phyloP scores from a whole-genome alignment of 2,329 filamentous ascomycete genomes.

The Talaromyces albobiverticillius region DNA sequence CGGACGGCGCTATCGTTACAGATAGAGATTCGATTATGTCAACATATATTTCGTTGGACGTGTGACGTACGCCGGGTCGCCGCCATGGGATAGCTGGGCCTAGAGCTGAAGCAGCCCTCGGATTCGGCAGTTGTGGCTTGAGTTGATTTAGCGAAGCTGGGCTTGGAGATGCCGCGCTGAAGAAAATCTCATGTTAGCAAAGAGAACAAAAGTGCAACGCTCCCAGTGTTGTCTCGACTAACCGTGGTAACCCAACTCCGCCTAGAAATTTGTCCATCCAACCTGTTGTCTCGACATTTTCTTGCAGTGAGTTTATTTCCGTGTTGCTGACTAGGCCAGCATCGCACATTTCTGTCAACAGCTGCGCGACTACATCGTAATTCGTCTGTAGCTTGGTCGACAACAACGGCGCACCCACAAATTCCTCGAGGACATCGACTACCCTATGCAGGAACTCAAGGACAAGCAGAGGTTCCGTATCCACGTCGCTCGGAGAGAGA shows the following conservation, averaged over 20 bases:
- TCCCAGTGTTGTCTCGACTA: slow-evolving; percentile 17
- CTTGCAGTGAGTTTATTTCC: slow-evolving; percentile 86
- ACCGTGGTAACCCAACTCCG: slow-evolving; percentile 80
- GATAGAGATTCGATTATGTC: slow-evolving; percentile 88
- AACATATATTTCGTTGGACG: slow-evolving; percentile 94
- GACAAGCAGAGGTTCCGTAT: slow-evolving; percentile 83
- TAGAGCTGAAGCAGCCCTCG: slow-evolving; percentile 28
- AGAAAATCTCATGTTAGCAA: background rate
- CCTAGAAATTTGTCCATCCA: slow-evolving; percentile 86
- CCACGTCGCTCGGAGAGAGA: slow-evolving; percentile 76
- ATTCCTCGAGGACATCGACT: slow-evolving; percentile 90
- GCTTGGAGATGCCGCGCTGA: slow-evolving; percentile 39
- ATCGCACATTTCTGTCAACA: slow-evolving; percentile 95
- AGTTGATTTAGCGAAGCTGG: slow-evolving; percentile 37
- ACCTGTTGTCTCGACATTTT: slow-evolving; percentile 87
- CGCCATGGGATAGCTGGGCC: slow-evolving; percentile 76
- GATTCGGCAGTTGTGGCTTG: slow-evolving; percentile 38
- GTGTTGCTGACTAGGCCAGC: slow-evolving; percentile 84
- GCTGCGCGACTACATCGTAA: slow-evolving; percentile 91
- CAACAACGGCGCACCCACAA: slow-evolving; percentile 81
- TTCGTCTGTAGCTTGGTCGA: slow-evolving; percentile 81
- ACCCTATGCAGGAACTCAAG: slow-evolving; percentile 94
- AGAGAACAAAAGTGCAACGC: background rate
- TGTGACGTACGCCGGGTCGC: slow-evolving; percentile 86
- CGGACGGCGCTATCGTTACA: slow-evolving; percentile 86